A percentile compares a stretch with the other conserved stretches of the same genome.
Evolutionary conservation across 345 rosid species (phyloP).

Genomic region (Gynandropsis gynandra): DNA sequence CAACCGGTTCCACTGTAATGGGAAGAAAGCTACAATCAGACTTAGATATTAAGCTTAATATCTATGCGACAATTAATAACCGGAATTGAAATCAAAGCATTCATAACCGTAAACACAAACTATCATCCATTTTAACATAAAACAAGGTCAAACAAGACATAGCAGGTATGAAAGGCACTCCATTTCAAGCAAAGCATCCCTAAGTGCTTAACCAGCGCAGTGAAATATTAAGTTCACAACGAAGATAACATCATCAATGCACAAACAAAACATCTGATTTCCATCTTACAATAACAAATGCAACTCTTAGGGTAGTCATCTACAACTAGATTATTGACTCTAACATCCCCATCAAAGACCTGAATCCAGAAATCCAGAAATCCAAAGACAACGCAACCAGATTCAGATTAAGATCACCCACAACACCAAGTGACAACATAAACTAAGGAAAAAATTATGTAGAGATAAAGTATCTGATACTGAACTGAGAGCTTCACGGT

Average conservation of each 20-base stretch:
- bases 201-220: no score
- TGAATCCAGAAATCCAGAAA: neutral
- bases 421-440: neutral
- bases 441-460: neutral
- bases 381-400: neutral
- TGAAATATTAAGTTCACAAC: no score
- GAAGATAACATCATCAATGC: neutral
- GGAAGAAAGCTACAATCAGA: neutral
- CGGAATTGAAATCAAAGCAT: no score
- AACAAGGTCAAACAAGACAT: no score
- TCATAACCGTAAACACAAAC: no score
- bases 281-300: neutral
- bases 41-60: no score
- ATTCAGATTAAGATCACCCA: neutral
- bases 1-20: neutral
- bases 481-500: slow-evolving; percentile 71
- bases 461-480: slow-evolving; percentile 16
- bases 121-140: no score
- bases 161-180: no score
- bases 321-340: neutral
- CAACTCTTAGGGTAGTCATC: neutral
- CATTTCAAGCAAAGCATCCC: no score
- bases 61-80: no score
- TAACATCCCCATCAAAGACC: neutral
- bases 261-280: neutral